Evolutionary conservation across 192 early-diverging fungal genomes (phyloP).

Genomic region (Phlyctochytrium bullatum): DNA sequence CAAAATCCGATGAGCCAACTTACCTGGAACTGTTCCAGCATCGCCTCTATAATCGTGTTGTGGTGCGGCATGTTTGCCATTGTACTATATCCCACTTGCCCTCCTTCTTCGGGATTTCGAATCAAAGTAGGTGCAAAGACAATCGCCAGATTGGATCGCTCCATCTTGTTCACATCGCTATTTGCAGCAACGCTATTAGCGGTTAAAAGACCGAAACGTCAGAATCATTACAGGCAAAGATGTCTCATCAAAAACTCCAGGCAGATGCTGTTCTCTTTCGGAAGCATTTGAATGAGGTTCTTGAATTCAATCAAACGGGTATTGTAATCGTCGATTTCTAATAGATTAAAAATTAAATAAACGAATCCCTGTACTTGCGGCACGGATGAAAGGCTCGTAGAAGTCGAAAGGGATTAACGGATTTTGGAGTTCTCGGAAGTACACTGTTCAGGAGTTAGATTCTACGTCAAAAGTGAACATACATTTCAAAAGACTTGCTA

Average conservation of each 20-base stretch:
- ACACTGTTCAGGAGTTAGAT: constrained; percentile 33
- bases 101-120: constrained; percentile 35
- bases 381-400: constrained; percentile 51
- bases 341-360: constrained; percentile 19
- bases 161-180: constrained; percentile 58
- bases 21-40: constrained; percentile 47
- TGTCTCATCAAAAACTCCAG: constrained; percentile 53
- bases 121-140: constrained; percentile 54
- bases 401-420: constrained; percentile 55
- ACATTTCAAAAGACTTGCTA: constrained; percentile 51
- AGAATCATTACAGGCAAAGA: constrained; percentile 39
- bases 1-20: background rate
- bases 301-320: constrained; percentile 67
- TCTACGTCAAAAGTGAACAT: too few species aligned
- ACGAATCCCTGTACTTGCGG: constrained; percentile 42
- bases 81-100: constrained; percentile 33
- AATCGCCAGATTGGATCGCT: constrained; percentile 56
- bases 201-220: background rate
- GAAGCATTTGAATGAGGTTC: constrained; percentile 58
- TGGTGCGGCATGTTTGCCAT: constrained; percentile 55
- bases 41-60: constrained; percentile 47
- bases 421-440: constrained; percentile 54
- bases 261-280: constrained; percentile 45
- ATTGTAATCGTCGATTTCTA: constrained; percentile 61
- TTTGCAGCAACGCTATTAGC: constrained; percentile 36